A percentile compares a stretch with the other conserved stretches of the same genome.
Evolutionary conservation across 352 stramenopile genomes (phyloP).

Genomic region (Achlya hypogyna): DNA sequence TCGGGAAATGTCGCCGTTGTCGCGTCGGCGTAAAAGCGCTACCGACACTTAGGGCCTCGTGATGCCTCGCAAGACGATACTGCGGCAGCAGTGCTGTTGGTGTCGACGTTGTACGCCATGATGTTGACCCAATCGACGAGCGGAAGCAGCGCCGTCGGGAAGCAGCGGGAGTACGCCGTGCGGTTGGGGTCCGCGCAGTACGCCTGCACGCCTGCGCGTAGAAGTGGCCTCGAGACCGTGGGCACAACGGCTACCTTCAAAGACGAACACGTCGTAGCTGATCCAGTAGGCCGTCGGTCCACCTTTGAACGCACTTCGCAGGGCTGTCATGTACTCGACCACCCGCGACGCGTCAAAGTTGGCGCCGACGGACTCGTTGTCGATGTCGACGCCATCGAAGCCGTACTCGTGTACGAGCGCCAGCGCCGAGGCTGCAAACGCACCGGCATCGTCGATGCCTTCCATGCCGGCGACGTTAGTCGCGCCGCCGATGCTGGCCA

Average conservation of each 20-base stretch:
- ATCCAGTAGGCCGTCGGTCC: constrained; percentile 32
- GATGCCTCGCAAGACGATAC: not conserved
- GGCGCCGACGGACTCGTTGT: constrained; percentile 56
- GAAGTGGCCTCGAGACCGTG: constrained; percentile 40
- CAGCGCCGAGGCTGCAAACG: constrained; percentile 41
- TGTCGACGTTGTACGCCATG: constrained; percentile 71
- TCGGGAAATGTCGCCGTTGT: constrained; percentile 42
- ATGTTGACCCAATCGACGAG: constrained; percentile 72
- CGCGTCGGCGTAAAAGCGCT: constrained; percentile 37
- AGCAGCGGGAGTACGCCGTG: constrained; percentile 36
- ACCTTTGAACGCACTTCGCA: constrained; percentile 29
- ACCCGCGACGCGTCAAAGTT: constrained; percentile 43
- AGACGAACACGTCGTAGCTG: constrained; percentile 47
- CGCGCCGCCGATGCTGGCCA: constrained; percentile 55
- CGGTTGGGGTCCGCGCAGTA: too few species aligned
- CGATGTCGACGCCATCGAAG: constrained; percentile 63
- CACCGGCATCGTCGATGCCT: constrained; percentile 26
- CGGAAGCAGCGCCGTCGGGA: constrained; percentile 36
- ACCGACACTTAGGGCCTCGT: not conserved
- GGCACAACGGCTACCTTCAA: not conserved
- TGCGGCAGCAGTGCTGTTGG: constrained; percentile 30
- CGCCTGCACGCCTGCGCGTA: not conserved
- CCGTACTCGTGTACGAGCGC: constrained; percentile 41
- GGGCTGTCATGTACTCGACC: constrained; percentile 35
- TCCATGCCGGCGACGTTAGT: constrained; percentile 67